Base-by-base conservation (phyloP, 352 stramenopile species). In the Phytopythium sindhum region DNA sequence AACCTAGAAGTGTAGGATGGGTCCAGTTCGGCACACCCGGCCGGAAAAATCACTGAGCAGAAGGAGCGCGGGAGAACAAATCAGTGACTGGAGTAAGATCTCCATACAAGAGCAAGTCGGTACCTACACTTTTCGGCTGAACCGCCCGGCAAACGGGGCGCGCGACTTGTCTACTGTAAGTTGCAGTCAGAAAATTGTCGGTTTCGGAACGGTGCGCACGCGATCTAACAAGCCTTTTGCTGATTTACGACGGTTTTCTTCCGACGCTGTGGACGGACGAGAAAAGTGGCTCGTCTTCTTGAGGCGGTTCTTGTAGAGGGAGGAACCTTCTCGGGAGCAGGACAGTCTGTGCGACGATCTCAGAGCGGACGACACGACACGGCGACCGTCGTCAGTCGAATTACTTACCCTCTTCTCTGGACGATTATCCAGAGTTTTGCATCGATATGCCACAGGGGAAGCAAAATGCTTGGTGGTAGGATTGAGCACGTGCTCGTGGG, bases 81-180 rank as follows among this genome's bases (percentile, higher is more conserved):
- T 53, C 47, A 53, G 23, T 33, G 47, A 53, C 47, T 53, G 47
- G 47, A 53, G 47, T 53, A 53, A 53, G 47, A 53, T 33, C 17
- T 17, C 24, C 47, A 28, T 9, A 33, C 47, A 33, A 21, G 23
- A 53, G 19, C 21, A 28, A 11, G 1, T 8, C 9, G n/a, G 44
- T 28, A 51, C 44, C 44, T 51, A 28, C 44, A 51, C 44, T 51
- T 51, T 51, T 19, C 10, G n/a, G n/a, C 23, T 51, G 42, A 28
- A 50, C 42, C 42, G 17, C n/a, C 10, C 1, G 21, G 42, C 42
- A 50, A 50, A 50, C 42, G n/a, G 10, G 42, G 42, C 42, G 1
- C 42, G 7, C 42, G 42, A 7, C 42, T n/a, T 50, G 42, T 50
- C 42, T 50, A 50, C 42, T 15, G 19, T 11, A 47, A 42, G 37